Evolutionary conservation across 2,329 filamentous ascomycete species (phyloP), one percentile per base, ranked within the genome.

Genomic region (Monilinia fructigena): DNA sequence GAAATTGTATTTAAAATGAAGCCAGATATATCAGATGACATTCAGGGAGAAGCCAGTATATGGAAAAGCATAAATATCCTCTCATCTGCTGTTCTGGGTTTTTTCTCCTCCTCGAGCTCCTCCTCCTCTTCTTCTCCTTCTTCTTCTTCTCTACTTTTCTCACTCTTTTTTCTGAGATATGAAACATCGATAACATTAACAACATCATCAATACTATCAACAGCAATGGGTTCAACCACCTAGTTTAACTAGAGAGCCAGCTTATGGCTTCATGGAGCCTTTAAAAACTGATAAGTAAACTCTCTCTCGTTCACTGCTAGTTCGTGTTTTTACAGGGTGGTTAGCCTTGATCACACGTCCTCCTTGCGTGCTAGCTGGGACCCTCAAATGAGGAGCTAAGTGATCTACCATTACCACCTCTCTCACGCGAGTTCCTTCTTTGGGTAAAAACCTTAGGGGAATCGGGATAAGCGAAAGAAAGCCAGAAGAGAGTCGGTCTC

Each of bases 301-400:
- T 5, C 26, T 26, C 55, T 12, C 14, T 20, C 23, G 8, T 26
- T 14, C 12, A 45, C 11, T 20, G 23, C 55, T 58, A 31, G 45
- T 42, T 31, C 18, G 16, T 45, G 1, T 42, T 42, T 5, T 42
- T 45, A 26, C 26, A 58, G 55, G 55, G 40, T 28, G 55, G 55
- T 40, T 58, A 58, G 55, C 23, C 38, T 58, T 45, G 55, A 58
- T 58, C 55, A 45, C 38, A 58, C 40, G 38, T 58, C 55, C 55
- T 45, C 55, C 40, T 42, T 35, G 31, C 40, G 40, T 42, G 40
- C 40, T 42, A 42, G 40, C 40, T 42, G 40, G 40, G 40, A 42
- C 40, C 40, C 12, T 42, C 40, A 42, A 16, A 16, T 42, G 40
- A 42, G 40, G 40, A 42, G 40, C 40, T 58, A 58, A 45, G 38